A percentile compares a stretch with the other conserved stretches of the same genome.
Evolutionary conservation across 306 rosid genomes (phyloP).

Genomic region (Inga oerstediana): DNA sequence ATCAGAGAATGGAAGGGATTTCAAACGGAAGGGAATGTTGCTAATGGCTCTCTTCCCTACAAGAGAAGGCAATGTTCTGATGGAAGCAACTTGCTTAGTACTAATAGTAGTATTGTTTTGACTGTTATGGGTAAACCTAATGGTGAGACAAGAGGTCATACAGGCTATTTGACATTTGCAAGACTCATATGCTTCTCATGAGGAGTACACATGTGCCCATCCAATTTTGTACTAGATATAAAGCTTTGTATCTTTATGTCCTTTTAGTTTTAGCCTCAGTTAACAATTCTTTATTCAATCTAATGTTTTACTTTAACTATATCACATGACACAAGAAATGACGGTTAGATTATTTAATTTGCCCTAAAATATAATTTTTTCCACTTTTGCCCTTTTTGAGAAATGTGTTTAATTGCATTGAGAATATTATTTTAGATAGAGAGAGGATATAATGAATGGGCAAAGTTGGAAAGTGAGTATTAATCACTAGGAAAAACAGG

Average conservation of each 20-base stretch:
- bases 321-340: no score
- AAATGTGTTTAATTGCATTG: no score
- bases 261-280: conserved; percentile 14
- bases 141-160: conserved; percentile 86
- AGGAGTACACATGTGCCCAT: conserved; percentile 8
- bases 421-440: no score
- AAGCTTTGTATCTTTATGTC: conserved; percentile 1
- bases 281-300: background rate
- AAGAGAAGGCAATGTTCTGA: conserved; percentile 71
- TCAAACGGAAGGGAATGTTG: conserved; percentile 29
- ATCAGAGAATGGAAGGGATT: conserved; percentile 34
- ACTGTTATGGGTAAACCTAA: conserved; percentile 68
- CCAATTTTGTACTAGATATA: conserved; percentile 23
- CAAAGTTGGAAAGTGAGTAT: no score
- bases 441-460: no score
- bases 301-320: background rate
- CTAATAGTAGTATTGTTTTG: conserved; percentile 28
- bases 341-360: no score
- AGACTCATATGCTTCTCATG: conserved; percentile 65
- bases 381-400: no score
- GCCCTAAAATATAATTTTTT: no score
- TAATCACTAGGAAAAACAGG: no score
- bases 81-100: conserved; percentile 44
- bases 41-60: conserved; percentile 56
- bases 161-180: conserved; percentile 88